Evolutionary conservation across 345 rosid genomes (phyloP), one percentile per base, ranked within the genome.

Genomic region (Eucalyptus tenuipes): DNA sequence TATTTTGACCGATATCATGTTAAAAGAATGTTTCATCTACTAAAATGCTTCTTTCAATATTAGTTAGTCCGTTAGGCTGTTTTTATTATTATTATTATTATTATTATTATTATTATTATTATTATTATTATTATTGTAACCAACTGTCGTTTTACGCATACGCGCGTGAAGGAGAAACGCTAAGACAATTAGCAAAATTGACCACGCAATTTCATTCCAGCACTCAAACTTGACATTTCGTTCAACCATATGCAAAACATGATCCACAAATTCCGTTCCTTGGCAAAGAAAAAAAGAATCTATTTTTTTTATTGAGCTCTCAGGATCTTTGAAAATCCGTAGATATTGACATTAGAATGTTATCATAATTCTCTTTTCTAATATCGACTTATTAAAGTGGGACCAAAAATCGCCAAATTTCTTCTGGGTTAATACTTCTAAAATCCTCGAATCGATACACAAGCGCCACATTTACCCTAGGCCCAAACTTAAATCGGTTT

Each of bases 401-500:
- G 29, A 59, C 4, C 29, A 27, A 27, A 20, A 59, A 59, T 31
- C 4, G 7, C 4, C 0, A 0, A 10, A 59, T 27, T 10, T 59
- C 66, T 59, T 59, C 7, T 57, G 2, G n/a, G 14, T 57, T 25
- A 13, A 12, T 61, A 13, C 33, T 14, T 16, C 24, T 33, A 68
- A 33, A 68, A 33, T 31, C 10, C 44, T 68, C 24, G 2, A 68
- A 33, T 68, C 11, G 1, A 31, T n/a, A 17, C 17, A 15, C 24
- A 31, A 7, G 12, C 6, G 24, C 40, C 13, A 17, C 24, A 68
- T 17, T 68, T 68, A 33, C 2, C 2, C 57, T 18, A 52, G 57
- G 57, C 10, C 61, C 29, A 55, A 55, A 55, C 6, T 24, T 29
- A 55, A 55, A 55, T 22, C 0, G 3, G 13, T 24, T 55, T 10